Evolutionary conservation across 148 eudicot genomes (phyloP).

Genomic region (Rhododendron ovatum): DNA sequence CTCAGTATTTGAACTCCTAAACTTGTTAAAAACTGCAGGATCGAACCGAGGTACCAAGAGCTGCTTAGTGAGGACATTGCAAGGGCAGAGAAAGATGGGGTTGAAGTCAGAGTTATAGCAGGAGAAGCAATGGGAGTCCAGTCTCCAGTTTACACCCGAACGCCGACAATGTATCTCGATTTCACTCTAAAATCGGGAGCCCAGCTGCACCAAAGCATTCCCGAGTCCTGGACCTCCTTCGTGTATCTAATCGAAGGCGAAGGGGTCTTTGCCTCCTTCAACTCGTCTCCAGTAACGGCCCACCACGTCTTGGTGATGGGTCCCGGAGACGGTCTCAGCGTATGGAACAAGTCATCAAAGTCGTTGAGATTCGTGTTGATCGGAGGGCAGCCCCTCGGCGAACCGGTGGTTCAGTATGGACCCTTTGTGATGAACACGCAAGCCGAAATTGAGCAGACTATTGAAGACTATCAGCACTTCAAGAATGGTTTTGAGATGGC

Average conservation of each 20-base stretch:
- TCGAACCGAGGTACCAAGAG: conserved; percentile 88
- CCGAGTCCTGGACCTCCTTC: conserved; percentile 69
- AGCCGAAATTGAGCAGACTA: conserved; percentile 75
- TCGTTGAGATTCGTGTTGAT: conserved; percentile 58
- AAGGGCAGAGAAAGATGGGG: conserved; percentile 59
- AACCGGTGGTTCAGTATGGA: conserved; percentile 89
- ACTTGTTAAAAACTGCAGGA: conserved; percentile 43
- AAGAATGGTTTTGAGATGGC: conserved; percentile 94
- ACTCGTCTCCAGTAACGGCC: conserved; percentile 36
- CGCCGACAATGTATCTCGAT: conserved; percentile 93
- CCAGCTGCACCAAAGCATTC: conserved; percentile 52
- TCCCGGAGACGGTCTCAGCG: conserved; percentile 72
- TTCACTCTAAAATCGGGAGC: conserved; percentile 70
- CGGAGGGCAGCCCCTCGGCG: conserved; percentile 77
- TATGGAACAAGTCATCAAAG: conserved; percentile 60
- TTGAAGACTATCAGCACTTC: conserved; percentile 60
- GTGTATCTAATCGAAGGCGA: conserved; percentile 75
- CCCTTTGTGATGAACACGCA: conserved; percentile 98
- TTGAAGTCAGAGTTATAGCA: conserved; percentile 68
- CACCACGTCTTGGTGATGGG: conserved; percentile 71
- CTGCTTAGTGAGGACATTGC: conserved; percentile 52
- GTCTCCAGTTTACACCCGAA: conserved; percentile 82
- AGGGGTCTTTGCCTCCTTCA: conserved; percentile 53
- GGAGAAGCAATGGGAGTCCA: conserved; percentile 88
- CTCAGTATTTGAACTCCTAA: not conserved